phyloP scores from a whole-genome alignment of 495 filamentous ascomycete species.

The Echria macrotheca region DNA sequence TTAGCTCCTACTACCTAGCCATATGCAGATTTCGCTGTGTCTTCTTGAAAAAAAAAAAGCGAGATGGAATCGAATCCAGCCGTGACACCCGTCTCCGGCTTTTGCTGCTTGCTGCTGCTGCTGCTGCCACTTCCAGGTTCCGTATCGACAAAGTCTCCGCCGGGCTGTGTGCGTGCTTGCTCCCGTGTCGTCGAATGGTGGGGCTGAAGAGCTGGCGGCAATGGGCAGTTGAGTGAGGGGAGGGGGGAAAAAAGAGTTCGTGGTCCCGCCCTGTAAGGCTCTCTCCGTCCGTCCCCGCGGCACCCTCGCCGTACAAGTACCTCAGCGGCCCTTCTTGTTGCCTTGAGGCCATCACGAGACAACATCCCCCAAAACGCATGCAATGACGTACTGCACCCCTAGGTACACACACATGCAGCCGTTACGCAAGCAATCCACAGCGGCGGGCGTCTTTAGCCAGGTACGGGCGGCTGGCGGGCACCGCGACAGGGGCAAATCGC shows the following conservation, averaged over 20 bases:
- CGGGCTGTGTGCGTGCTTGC: too few species aligned
- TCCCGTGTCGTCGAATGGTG: slow-evolving; percentile 1
- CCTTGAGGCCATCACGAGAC: background rate
- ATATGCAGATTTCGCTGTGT: background rate
- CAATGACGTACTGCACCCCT: too few species aligned
- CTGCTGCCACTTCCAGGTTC: too few species aligned
- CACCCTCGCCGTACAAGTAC: background rate
- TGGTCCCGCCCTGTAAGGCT: background rate
- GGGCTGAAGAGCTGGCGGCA: slow-evolving; percentile 2
- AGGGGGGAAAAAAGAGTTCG: background rate
- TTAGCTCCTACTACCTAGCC: background rate
- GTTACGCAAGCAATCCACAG: slow-evolving; percentile 1
- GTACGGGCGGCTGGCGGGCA: background rate
- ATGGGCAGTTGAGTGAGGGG: too few species aligned
- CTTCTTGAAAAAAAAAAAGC: background rate
- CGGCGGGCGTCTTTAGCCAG: slow-evolving; percentile 5
- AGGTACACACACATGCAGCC: too few species aligned
- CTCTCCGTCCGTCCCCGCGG: background rate
- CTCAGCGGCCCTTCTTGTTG: background rate
- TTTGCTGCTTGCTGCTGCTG: too few species aligned
- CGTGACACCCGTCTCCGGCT: too few species aligned
- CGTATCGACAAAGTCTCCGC: too few species aligned
- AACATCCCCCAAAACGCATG: background rate
- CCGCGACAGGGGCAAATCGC: slow-evolving; percentile 8
- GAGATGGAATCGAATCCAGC: too few species aligned